Base-by-base conservation (phyloP, 1,284 basidiomycete species). In the Ustilago vetiveriae region DNA sequence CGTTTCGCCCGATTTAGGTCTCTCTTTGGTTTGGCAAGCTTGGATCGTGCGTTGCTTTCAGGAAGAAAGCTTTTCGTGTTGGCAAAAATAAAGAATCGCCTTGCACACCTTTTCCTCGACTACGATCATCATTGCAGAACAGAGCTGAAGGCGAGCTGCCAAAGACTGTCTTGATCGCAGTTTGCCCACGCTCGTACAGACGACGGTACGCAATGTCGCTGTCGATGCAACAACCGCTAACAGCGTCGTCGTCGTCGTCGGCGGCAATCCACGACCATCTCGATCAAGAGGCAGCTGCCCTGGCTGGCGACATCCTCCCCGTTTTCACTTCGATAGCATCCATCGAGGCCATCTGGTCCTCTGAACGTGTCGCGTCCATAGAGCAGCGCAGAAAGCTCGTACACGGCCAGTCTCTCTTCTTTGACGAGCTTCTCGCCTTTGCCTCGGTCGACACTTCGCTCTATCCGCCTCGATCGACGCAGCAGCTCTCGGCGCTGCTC, bases 341-440 rank as follows among this genome's bases (percentile, higher is more conserved):
- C 4, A 30, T 58, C 43, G 52, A 62, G n/a, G 30, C 44, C 11
- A 33, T 57, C 29, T 68, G 64, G 70, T 59, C 64, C 0, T 37
- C 42, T 1, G 43, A 72, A 16, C 55, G 49, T 32, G 21, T 49
- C 37, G 32, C 33, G 6, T 56, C 44, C 46, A 44, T 42, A n/a
- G 26, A 17, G 10, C 17, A 48, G 16, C 50, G 60, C 11, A 33
- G 71, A 21, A 22, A 35, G 23, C n/a, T 26, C 17, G 29, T 67
- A 22, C 37, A 33, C 17, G 63, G 50, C 10, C 38, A 48, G 4
- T 41, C 41, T 27, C 66, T 73, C 55, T 73, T 73, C 46, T 69
- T 73, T 29, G 66, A 73, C 47, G 65, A 73, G 46, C 50, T 69
- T 50, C 55, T 73, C 16, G 33, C 47, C 8, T 57, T 73, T 27